Evolutionary conservation across 148 eudicot species (phyloP).

Genomic region (Chenopodium quinoa): DNA sequence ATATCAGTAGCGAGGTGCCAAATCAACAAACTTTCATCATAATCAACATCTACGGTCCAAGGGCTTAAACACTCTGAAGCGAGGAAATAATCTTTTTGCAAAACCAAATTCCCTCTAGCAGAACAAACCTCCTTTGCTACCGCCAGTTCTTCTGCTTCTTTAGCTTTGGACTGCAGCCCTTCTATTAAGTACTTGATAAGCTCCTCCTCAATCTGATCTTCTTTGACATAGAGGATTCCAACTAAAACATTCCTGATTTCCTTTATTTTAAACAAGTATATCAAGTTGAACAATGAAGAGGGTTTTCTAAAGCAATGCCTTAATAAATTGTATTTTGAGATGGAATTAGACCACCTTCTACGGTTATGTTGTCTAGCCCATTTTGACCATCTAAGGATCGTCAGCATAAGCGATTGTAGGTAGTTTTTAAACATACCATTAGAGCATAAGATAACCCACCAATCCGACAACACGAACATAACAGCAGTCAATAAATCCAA

Average conservation of each 20-base stretch:
- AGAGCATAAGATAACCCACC: not conserved
- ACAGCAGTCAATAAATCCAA: constrained; percentile 18
- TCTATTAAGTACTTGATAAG: not conserved
- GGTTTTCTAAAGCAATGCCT: not conserved
- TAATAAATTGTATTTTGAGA: constrained; percentile 21
- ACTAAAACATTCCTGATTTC: not conserved
- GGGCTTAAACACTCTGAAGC: constrained; percentile 6
- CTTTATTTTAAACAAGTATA: not conserved
- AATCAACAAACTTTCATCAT: constrained; percentile 23
- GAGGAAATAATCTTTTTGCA: not conserved
- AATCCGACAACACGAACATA: constrained; percentile 26
- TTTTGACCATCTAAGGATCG: not conserved
- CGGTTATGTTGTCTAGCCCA: not conserved
- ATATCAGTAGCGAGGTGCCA: constrained; percentile 35
- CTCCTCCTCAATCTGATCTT: accelerated
- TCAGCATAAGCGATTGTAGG: not conserved
- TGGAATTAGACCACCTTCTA: constrained; percentile 24
- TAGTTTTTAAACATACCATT: not conserved
- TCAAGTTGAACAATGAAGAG: not conserved
- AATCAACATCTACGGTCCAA: constrained; percentile 19
- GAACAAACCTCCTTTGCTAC: constrained; percentile 5
- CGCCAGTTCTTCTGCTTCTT: not conserved
- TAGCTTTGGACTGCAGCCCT: constrained; percentile 16
- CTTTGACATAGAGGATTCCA: not conserved
- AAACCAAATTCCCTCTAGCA: constrained; percentile 11